These are phyloP conservation scores for Sechiopsis laciniata DNA, from an alignment of 306 rosid species.

Conservation along the genomic window DNA sequence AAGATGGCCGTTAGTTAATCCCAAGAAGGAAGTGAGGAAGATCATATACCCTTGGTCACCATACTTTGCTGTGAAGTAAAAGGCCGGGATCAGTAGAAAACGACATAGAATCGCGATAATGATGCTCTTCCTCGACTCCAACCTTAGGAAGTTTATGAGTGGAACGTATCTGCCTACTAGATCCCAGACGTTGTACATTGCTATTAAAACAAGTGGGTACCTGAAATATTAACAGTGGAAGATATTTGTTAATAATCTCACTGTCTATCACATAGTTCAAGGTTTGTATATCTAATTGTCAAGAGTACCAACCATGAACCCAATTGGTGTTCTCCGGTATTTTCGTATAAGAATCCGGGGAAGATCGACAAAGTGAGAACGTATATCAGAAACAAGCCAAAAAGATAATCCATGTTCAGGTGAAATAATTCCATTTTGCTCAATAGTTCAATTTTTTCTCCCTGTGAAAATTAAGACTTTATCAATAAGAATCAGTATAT, in stretches of 20 bases:
- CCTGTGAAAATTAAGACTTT: slow-evolving; percentile 32
- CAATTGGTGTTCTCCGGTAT: slow-evolving; percentile 67
- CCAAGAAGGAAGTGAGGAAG: slow-evolving; percentile 55
- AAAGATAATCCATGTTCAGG: slow-evolving; percentile 51
- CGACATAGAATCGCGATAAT: slow-evolving; percentile 37
- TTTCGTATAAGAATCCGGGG: slow-evolving; percentile 83
- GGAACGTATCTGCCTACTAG: slow-evolving; percentile 62
- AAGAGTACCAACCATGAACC: slow-evolving; percentile 55
- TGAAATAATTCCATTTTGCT: slow-evolving; percentile 45
- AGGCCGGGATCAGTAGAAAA: slow-evolving; percentile 63
- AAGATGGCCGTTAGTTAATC: slow-evolving; percentile 70
- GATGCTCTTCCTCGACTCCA: slow-evolving; percentile 66
- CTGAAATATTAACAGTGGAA: slow-evolving; percentile 30
- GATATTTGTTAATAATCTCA: background rate
- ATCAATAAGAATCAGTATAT: background rate
- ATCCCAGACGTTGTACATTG: slow-evolving; percentile 59
- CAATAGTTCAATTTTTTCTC: slow-evolving; percentile 31
- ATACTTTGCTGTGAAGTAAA: slow-evolving; percentile 72
- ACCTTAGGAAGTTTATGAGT: slow-evolving; percentile 43
- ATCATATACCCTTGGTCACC: slow-evolving; percentile 88
- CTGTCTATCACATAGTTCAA: background rate
- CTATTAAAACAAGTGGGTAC: slow-evolving; percentile 65
- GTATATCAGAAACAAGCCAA: slow-evolving; percentile 54
- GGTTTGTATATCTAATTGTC: background rate
- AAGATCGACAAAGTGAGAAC: slow-evolving; percentile 62